phyloP scores from a whole-genome alignment of 169 alveolate genomes.

The Plasmodium berghei region DNA sequence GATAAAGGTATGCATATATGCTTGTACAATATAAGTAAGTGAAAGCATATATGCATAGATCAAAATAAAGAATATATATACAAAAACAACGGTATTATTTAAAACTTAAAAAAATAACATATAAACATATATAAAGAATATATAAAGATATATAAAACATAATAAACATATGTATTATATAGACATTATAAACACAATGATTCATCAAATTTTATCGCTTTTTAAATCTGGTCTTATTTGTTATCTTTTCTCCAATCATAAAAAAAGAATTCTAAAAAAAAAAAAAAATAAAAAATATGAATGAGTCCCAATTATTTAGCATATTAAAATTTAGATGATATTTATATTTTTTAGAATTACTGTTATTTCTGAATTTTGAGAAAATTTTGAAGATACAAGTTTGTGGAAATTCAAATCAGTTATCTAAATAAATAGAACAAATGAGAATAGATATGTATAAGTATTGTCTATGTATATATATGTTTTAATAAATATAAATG shows the following conservation, averaged over 20 bases:
- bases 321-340: too few relatives aligned
- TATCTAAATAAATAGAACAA: constrained; percentile 18
- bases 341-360: neutral
- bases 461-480: neutral
- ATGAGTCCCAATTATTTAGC: neutral
- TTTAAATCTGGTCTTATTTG: constrained; percentile 35
- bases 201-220: constrained; percentile 8
- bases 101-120: constrained; percentile 1
- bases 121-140: neutral
- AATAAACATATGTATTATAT: neutral
- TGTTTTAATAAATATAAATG: too few relatives aligned
- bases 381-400: constrained; percentile 24
- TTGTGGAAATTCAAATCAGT: constrained; percentile 48
- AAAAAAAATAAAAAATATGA: neutral
- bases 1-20: too few relatives aligned
- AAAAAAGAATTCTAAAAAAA: constrained; percentile 56
- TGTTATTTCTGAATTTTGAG: constrained; percentile 21
- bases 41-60: too few relatives aligned
- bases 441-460: neutral
- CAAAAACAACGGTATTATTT: neutral
- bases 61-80: constrained; percentile 1
- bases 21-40: too few relatives aligned
- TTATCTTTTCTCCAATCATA: constrained; percentile 67
- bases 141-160: constrained; percentile 5
- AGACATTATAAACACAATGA: neutral